Evolutionary conservation across 495 filamentous ascomycete species (phyloP).

Genomic region (Hypoxylon trugodes): DNA sequence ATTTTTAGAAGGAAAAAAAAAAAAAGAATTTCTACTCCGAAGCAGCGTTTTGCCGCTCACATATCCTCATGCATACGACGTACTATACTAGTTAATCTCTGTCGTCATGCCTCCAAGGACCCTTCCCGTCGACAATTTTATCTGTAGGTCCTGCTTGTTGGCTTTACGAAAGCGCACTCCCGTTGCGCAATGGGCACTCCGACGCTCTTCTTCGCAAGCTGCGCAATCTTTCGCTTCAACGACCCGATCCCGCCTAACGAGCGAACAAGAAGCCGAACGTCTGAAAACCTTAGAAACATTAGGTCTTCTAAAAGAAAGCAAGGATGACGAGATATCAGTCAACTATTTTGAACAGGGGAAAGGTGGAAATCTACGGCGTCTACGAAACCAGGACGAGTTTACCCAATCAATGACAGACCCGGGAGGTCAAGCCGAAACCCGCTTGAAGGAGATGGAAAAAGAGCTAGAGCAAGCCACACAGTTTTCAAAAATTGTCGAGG

Average conservation of each 20-base stretch:
- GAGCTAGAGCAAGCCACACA: slow-evolving; percentile 57
- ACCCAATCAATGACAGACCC: slow-evolving; percentile 44
- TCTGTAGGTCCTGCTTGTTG: slow-evolving; percentile 49
- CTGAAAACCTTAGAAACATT: slow-evolving; percentile 35
- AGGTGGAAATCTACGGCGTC: slow-evolving; percentile 44
- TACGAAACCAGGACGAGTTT: slow-evolving; percentile 50
- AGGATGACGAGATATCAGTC: slow-evolving; percentile 34
- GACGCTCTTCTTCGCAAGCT: slow-evolving; percentile 38
- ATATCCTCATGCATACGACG: slow-evolving; percentile 1
- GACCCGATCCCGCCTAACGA: slow-evolving; percentile 22
- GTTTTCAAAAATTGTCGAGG: slow-evolving; percentile 49
- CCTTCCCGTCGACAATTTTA: slow-evolving; percentile 44
- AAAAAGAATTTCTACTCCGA: slow-evolving; percentile 6
- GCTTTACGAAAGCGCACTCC: slow-evolving; percentile 36
- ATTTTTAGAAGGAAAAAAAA: slow-evolving; percentile 27
- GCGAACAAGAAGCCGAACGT: slow-evolving; percentile 39
- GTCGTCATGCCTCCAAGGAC: slow-evolving; percentile 48
- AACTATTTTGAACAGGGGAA: slow-evolving; percentile 57
- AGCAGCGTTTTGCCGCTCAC: slow-evolving; percentile 11
- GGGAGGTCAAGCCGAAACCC: slow-evolving; percentile 54
- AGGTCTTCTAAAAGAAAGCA: slow-evolving; percentile 29
- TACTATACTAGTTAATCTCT: not conserved
- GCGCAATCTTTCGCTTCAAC: slow-evolving; percentile 18
- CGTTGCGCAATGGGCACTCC: slow-evolving; percentile 37
- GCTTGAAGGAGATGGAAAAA: slow-evolving; percentile 59